phyloP scores from a whole-genome alignment of 768 basidiomycete genomes.

The Macrolepiota albuminosa region DNA sequence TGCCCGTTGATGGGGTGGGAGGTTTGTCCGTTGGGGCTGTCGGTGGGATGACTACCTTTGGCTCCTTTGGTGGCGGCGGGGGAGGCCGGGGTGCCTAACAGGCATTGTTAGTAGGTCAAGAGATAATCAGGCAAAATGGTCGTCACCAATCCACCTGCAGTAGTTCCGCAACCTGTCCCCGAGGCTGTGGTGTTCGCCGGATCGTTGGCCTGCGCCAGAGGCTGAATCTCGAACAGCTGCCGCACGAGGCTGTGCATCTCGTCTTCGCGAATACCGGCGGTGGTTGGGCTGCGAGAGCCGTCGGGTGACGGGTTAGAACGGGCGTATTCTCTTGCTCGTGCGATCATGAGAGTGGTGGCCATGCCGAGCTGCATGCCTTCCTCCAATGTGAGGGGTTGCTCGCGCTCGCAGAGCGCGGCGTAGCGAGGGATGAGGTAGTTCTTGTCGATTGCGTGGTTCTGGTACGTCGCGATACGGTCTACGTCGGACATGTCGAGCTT shows the following conservation, averaged over 20 bases:
- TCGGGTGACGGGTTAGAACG: constrained; percentile 22
- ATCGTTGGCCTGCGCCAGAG: background rate
- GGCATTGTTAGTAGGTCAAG: constrained; percentile 5
- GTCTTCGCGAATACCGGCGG: constrained; percentile 6
- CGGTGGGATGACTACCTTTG: background rate
- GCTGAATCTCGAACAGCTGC: constrained; percentile 9
- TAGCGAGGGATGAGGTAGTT: constrained; percentile 53
- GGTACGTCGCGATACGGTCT: constrained; percentile 52
- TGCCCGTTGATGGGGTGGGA: background rate
- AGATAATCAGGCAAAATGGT: constrained; percentile 1
- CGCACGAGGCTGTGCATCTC: constrained; percentile 16
- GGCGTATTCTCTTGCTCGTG: constrained; percentile 44
- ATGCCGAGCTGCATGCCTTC: constrained; percentile 55
- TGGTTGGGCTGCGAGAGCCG: constrained; percentile 15
- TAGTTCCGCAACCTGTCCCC: constrained; percentile 4
- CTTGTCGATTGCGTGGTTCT: constrained; percentile 42
- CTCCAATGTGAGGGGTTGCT: constrained; percentile 43
- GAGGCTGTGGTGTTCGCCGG: background rate
- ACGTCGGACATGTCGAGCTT: constrained; percentile 41
- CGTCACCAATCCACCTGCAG: constrained; percentile 19
- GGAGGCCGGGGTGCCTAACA: background rate
- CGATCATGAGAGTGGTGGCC: constrained; percentile 45
- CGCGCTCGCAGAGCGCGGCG: constrained; percentile 45
- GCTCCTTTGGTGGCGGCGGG: background rate
- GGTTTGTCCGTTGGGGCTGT: background rate